Base-by-base conservation (phyloP, 2,329 filamentous ascomycete species). In the Aspergillus niger region DNA sequence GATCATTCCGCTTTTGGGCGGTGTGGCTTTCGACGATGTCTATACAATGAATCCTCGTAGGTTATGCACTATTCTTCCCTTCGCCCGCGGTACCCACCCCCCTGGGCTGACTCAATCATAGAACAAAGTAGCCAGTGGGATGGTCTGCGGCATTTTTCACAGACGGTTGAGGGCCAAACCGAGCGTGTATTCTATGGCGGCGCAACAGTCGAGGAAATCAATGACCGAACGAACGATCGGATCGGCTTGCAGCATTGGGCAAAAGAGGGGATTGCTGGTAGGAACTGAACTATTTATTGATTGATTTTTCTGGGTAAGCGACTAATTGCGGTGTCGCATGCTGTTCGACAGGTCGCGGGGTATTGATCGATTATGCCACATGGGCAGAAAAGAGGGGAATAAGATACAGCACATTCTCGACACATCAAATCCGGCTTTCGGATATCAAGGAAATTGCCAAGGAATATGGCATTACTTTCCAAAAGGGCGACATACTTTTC, bases 51-150 rank as follows among this genome's bases (percentile, higher is more conserved):
- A 83, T 62, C 80, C 81, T 5, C 81, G 76, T 78, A 68, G 55
- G 74, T 66, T 17, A n/a, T 44, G 11, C 8, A 50, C 5, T 13
- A 32, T 30, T 30, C 5, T 5, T 11, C 15, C 52, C 5, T 28
- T 44, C 15, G 28, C n/a, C 20, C 24, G 17, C 15, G 7, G 26
- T 20, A 17, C 8, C n/a, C n/a, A 4, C 15, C 10, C 10, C 11
- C 39, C 15, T 22, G 41, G 11, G 17, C 39, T 47, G 22, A 55
- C 17, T 6, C 10, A 2, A 15, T 8, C 8, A 26, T 58, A 74
- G 72, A 83, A 61, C 80, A 82, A 65, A 81, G 79, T 49, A 81
- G 78, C 55, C 81, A 83, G 61, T 83, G 82, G 81, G 81, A 84
- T 66, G 82, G 81, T 0, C 70, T 83, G 3, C 73, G 82, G 8